A percentile compares a stretch with the other conserved stretches of the same genome.
phyloP scores from a whole-genome alignment of 768 basidiomycete species.

The Leccinum obscurum region DNA sequence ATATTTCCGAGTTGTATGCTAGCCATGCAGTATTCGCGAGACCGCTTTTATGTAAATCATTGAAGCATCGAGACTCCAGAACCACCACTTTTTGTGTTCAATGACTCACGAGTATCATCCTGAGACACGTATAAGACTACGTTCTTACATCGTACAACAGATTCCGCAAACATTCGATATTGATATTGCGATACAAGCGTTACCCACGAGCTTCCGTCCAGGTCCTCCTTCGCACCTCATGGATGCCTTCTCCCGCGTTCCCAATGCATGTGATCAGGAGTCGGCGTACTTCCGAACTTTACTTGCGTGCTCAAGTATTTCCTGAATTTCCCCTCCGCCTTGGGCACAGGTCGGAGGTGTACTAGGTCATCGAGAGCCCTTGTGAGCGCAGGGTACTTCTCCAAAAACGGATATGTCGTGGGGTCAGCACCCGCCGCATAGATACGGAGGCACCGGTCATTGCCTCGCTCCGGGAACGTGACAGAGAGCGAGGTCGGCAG shows the following conservation, averaged over 20 bases:
- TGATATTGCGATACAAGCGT: background rate
- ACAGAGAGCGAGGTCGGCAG: background rate
- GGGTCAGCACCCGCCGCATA: conserved; percentile 1
- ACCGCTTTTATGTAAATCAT: too few relatives aligned
- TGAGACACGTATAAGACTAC: too few relatives aligned
- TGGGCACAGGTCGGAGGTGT: background rate
- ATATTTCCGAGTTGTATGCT: background rate
- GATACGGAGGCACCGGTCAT: conserved; percentile 10
- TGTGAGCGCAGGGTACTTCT: background rate
- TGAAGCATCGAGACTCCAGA: too few relatives aligned
- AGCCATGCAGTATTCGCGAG: background rate
- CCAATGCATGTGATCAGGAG: conserved; percentile 2
- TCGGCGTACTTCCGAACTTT: conserved; percentile 2
- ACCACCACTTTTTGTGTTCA: too few relatives aligned
- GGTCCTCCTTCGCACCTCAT: background rate
- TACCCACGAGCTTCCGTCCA: background rate
- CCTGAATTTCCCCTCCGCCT: background rate
- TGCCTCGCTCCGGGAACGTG: background rate
- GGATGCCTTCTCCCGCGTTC: conserved; percentile 3
- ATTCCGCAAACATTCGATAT: background rate
- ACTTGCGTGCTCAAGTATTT: conserved; percentile 2
- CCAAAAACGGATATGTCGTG: conserved; percentile 11
- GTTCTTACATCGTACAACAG: background rate
- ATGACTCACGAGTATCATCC: too few relatives aligned
- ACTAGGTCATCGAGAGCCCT: background rate